Percentiles rank a stretch among this genome's conserved stretches.
These are phyloP conservation scores for Actinidia polygama DNA, from an alignment of 179 eudicot genomes.

Conservation along the genomic window DNA sequence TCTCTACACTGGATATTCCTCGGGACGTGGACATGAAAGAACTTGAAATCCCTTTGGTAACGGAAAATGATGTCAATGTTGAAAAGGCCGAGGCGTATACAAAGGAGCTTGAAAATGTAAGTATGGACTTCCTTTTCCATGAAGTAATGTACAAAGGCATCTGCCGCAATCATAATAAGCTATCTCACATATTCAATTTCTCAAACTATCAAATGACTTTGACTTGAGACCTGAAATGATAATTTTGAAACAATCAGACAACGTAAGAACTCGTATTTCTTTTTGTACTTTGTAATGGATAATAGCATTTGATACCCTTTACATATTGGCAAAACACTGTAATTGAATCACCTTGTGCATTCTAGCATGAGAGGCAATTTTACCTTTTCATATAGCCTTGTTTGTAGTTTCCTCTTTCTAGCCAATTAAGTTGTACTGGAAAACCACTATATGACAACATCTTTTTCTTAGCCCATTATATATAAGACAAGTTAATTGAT, in stretches of 20 bases:
- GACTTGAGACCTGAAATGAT: not conserved
- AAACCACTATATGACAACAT: not conserved
- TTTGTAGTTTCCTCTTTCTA: not conserved
- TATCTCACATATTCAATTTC: not conserved
- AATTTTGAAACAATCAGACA: not conserved
- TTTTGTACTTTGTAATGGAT: not conserved
- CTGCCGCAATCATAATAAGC: not conserved
- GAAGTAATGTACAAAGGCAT: not conserved
- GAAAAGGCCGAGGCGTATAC: slow-evolving; percentile 82
- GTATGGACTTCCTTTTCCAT: slow-evolving; percentile 23
- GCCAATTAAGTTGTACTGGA: not conserved
- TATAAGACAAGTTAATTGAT: not conserved
- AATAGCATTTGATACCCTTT: too few relatives aligned
- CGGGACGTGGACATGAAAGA: slow-evolving; percentile 42
- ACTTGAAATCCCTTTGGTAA: slow-evolving; percentile 37
- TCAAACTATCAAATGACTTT: not conserved
- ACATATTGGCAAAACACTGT: not conserved
- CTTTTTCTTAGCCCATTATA: not conserved
- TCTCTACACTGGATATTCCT: slow-evolving; percentile 33
- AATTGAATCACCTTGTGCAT: too few relatives aligned
- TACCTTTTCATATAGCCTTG: not conserved
- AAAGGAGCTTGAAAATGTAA: slow-evolving; percentile 85
- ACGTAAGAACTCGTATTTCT: not conserved
- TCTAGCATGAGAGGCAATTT: too few relatives aligned
- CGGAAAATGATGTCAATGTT: slow-evolving; percentile 57